Conservation (phyloP, 1,284 basidiomycete genomes). For the Ustilago shanxiensis region DNA sequence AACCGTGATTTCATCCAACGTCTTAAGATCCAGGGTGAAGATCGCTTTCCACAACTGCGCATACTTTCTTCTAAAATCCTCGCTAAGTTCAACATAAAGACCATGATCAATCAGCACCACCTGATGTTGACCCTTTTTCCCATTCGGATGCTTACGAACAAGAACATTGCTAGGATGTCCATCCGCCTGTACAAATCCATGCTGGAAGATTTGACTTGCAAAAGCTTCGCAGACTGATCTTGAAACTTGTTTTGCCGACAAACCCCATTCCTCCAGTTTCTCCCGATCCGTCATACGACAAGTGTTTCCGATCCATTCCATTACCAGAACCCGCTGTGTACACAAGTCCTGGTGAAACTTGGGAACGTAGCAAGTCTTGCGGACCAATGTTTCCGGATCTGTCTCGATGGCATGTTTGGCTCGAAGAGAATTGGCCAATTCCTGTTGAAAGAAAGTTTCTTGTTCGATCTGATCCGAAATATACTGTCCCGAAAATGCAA, state of each 20-base stretch:
- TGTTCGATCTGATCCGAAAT: constrained; percentile 64
- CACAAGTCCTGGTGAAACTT: constrained; percentile 49
- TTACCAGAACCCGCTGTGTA: constrained; percentile 54
- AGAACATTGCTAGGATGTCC: constrained; percentile 62
- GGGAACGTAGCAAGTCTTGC: constrained; percentile 62
- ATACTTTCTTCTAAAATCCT: constrained; percentile 60
- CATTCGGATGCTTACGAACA: constrained; percentile 60
- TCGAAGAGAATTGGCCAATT: constrained; percentile 53
- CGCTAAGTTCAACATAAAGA: constrained; percentile 58
- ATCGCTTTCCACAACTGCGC: constrained; percentile 65
- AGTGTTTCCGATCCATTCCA: constrained; percentile 62
- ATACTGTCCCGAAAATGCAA: constrained; percentile 57
- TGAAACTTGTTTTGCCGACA: constrained; percentile 54
- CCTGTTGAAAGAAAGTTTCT: constrained; percentile 59
- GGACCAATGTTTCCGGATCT: constrained; percentile 48
- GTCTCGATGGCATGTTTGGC: constrained; percentile 53
- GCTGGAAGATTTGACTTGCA: constrained; percentile 64
- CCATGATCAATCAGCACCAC: constrained; percentile 66
- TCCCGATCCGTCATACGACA: constrained; percentile 60
- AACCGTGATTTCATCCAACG: constrained; percentile 54
- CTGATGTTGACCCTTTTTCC: constrained; percentile 56
- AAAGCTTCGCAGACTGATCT: constrained; percentile 60
- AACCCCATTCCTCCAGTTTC: constrained; percentile 54
- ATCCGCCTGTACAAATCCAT: constrained; percentile 64
- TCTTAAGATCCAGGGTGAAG: constrained; percentile 57